Conservation (phyloP, 176 grass and related monocot genomes). For the Phyllostachys edulis region DNA sequence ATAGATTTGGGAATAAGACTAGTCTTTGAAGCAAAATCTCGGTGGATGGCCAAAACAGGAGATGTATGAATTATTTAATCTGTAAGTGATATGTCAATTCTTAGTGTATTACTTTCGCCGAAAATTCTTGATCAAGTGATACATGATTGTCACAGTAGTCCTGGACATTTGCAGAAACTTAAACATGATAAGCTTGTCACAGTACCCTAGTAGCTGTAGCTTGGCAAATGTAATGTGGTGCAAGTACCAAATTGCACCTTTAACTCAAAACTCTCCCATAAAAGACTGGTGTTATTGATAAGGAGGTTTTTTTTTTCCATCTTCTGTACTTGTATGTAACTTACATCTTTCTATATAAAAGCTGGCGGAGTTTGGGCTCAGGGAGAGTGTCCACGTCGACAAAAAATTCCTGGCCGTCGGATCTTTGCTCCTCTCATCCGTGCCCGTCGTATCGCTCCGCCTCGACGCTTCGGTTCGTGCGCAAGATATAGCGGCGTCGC, state of each 20-base stretch:
- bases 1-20: conserved; percentile 21
- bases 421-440: too few species aligned
- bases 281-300: neutral
- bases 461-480: too few species aligned
- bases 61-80: neutral
- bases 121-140: neutral
- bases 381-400: too few species aligned
- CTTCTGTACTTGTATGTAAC: neutral
- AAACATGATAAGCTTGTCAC: neutral
- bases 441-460: too few species aligned
- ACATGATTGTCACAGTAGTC: neutral
- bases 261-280: neutral
- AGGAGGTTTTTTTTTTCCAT: neutral
- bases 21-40: neutral
- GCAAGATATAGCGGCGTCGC: neutral
- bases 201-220: neutral
- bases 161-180: neutral
- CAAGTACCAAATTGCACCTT: neutral
- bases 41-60: neutral
- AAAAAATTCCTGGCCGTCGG: too few species aligned
- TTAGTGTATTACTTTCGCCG: neutral
- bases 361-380: too few species aligned
- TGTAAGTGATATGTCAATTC: neutral
- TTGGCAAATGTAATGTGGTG: neutral
- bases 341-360: neutral